Percentiles rank a stretch among this genome's conserved stretches.
These are phyloP conservation scores for Ogataea sp. DNA, from an alignment of 805 yeast species.

Conservation along the genomic window DNA sequence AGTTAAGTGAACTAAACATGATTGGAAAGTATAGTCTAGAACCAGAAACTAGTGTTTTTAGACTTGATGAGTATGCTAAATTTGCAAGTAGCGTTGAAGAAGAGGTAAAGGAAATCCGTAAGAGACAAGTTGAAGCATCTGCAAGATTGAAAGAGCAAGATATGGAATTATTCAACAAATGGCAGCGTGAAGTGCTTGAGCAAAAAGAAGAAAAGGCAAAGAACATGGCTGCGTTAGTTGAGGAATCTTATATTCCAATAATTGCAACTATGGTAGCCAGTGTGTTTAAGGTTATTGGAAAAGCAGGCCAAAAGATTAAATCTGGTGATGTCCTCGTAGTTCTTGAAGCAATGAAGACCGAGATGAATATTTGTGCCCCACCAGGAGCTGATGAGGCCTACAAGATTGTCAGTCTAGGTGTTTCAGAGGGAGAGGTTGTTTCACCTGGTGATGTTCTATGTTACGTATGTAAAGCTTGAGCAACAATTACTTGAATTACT, in stretches of 20 bases:
- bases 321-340: not conserved
- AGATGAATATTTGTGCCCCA: not conserved
- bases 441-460: not conserved
- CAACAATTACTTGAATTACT: too few relatives aligned
- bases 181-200: not conserved
- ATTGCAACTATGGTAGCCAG: not conserved
- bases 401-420: not conserved
- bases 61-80: constrained; percentile 1
- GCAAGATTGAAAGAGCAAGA: not conserved
- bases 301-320: not conserved
- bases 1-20: not conserved
- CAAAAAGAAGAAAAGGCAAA: not conserved
- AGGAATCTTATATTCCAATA: not conserved
- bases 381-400: not conserved
- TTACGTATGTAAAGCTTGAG: too few relatives aligned
- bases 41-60: not conserved
- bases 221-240: not conserved
- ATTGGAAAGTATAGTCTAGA: not conserved
- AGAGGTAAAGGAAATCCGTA: not conserved
- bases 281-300: not conserved
- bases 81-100: not conserved
- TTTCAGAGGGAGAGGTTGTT: not conserved
- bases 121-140: not conserved
- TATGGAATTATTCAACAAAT: not conserved
- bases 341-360: not conserved